Evolutionary conservation across 75 land plant species (phyloP).

Genomic region (Cupressus sempervirens): DNA sequence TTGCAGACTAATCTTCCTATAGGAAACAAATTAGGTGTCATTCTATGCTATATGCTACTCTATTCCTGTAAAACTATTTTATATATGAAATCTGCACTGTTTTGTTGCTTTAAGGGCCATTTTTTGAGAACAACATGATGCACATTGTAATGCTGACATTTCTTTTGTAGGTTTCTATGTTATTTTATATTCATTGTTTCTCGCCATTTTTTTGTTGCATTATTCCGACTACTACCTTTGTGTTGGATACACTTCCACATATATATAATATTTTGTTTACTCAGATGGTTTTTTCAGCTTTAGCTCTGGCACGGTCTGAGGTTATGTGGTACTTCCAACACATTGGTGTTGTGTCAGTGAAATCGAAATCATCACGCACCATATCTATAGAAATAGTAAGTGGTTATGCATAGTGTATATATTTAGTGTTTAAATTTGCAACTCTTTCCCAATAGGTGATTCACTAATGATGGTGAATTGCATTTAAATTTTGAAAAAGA

Average conservation of each 20-base stretch:
- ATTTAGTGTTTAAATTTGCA: background rate
- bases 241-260: background rate
- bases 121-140: background rate
- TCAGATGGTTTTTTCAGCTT: slow-evolving; percentile 99
- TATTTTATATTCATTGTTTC: background rate
- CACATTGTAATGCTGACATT: background rate
- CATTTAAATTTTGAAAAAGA: background rate
- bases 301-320: slow-evolving; percentile 85
- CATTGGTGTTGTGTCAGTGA: slow-evolving; percentile 78
- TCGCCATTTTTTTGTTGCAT: background rate
- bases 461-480: background rate
- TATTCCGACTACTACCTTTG: background rate
- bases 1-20: background rate
- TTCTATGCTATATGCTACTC: background rate
- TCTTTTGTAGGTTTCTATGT: background rate
- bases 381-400: slow-evolving; percentile 85
- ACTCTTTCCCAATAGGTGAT: background rate
- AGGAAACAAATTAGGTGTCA: background rate
- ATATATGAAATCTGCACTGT: background rate
- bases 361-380: slow-evolving; percentile 60
- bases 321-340: slow-evolving; percentile 93
- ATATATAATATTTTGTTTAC: background rate
- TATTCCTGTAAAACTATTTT: background rate
- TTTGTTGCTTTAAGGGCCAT: background rate
- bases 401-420: background rate